Evolutionary conservation across 2,329 filamentous ascomycete species (phyloP).

Genomic region (Diaporthe sp.): DNA sequence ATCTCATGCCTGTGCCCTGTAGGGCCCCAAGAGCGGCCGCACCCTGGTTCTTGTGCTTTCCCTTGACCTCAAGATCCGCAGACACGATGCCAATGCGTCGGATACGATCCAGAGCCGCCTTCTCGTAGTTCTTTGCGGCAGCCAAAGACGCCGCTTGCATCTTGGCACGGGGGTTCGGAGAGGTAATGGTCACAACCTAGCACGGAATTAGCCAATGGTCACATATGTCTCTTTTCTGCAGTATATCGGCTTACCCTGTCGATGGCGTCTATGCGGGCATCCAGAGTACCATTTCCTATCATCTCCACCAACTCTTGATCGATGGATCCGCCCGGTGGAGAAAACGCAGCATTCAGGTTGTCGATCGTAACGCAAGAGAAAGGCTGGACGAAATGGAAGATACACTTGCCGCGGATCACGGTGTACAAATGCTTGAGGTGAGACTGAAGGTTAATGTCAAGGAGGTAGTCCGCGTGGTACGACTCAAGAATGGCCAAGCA

Average conservation of each 20-base stretch:
- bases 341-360: conserved; percentile 84
- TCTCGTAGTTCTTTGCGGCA: conserved; percentile 78
- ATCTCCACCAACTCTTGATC: conserved; percentile 82
- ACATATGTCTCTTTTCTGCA: neutral
- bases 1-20: conserved; percentile 18
- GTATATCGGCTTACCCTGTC: conserved; percentile 68
- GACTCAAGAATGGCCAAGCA: conserved; percentile 87
- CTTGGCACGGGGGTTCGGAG: conserved; percentile 73
- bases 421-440: conserved; percentile 80
- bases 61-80: conserved; percentile 79
- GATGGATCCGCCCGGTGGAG: conserved; percentile 70
- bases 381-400: conserved; percentile 91
- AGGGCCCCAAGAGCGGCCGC: neutral
- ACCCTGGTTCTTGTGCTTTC: conserved; percentile 36
- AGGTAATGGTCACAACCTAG: conserved; percentile 79
- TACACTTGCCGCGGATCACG: conserved; percentile 88
- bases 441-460: conserved; percentile 86
- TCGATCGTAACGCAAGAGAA: conserved; percentile 89
- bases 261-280: conserved; percentile 87
- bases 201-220: conserved; percentile 24
- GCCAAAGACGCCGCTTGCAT: conserved; percentile 79
- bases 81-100: conserved; percentile 81
- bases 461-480: conserved; percentile 87
- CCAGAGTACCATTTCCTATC: conserved; percentile 79
- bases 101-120: conserved; percentile 80